Conservation (phyloP, 202 grass and related monocot species). For the Saccharum hybrid region DNA sequence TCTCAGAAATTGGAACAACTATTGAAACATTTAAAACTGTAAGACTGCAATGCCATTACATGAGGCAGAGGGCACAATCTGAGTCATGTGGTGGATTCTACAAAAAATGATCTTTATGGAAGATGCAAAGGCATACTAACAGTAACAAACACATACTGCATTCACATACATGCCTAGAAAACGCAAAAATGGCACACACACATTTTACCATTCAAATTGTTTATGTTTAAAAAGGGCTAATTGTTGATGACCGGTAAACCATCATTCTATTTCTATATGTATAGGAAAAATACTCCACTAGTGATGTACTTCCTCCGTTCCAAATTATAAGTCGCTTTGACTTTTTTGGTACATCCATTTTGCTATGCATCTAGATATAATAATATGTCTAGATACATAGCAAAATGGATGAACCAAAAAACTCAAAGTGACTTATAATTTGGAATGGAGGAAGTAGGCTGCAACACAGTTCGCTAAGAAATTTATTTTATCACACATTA, state of each 20-base stretch:
- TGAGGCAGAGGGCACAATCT: background rate
- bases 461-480: background rate
- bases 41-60: background rate
- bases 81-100: background rate
- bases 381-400: too few relatives aligned
- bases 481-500: background rate
- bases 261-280: background rate
- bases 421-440: too few relatives aligned
- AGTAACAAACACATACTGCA: background rate
- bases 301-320: background rate
- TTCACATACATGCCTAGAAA: background rate
- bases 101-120: background rate
- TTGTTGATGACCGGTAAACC: background rate
- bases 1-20: background rate
- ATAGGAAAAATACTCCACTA: background rate
- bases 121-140: background rate
- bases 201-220: background rate
- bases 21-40: background rate
- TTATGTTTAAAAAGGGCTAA: background rate
- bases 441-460: background rate
- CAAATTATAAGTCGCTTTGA: too few relatives aligned
- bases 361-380: too few relatives aligned
- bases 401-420: too few relatives aligned
- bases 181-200: background rate
- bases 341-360: too few relatives aligned